These are phyloP conservation scores for Macrolepiota fuliginosa DNA, from an alignment of 768 basidiomycete genomes.

Conservation along the genomic window DNA sequence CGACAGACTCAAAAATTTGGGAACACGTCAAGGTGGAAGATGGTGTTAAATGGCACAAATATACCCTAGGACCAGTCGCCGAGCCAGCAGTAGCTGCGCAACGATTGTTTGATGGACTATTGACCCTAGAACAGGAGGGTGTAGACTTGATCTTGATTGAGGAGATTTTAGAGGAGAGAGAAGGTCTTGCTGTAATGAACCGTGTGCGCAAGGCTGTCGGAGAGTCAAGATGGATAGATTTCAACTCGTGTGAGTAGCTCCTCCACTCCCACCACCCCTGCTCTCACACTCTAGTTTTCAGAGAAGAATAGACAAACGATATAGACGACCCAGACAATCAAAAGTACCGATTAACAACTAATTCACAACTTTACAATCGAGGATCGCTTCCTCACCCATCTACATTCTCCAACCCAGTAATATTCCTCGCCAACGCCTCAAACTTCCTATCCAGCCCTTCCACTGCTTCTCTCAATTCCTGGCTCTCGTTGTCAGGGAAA, in stretches of 20 bases:
- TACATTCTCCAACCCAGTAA: slow-evolving; percentile 23
- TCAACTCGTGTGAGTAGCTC: slow-evolving; percentile 6
- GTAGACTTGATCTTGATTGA: slow-evolving; percentile 86
- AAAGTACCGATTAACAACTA: neutral
- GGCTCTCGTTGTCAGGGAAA: slow-evolving; percentile 22
- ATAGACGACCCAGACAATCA: slow-evolving; percentile 1
- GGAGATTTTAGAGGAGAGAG: slow-evolving; percentile 72
- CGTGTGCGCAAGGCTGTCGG: slow-evolving; percentile 87
- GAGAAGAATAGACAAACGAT: neutral
- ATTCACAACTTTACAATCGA: slow-evolving; percentile 7
- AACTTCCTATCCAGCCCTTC: slow-evolving; percentile 41
- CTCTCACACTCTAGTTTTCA: neutral
- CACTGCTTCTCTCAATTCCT: slow-evolving; percentile 29
- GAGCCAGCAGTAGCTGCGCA: slow-evolving; percentile 73
- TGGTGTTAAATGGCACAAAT: slow-evolving; percentile 55
- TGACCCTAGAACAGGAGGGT: slow-evolving; percentile 72
- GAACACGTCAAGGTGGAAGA: slow-evolving; percentile 25
- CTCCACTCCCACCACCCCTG: neutral
- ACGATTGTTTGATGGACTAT: slow-evolving; percentile 82
- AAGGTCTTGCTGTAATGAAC: slow-evolving; percentile 96
- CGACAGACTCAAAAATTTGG: slow-evolving; percentile 54
- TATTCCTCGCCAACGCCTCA: slow-evolving; percentile 34
- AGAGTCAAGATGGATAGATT: slow-evolving; percentile 35
- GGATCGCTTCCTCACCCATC: slow-evolving; percentile 12
- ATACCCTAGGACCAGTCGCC: slow-evolving; percentile 44